phyloP scores from a whole-genome alignment of 208 protist genomes.

The Polymyxa betae region DNA sequence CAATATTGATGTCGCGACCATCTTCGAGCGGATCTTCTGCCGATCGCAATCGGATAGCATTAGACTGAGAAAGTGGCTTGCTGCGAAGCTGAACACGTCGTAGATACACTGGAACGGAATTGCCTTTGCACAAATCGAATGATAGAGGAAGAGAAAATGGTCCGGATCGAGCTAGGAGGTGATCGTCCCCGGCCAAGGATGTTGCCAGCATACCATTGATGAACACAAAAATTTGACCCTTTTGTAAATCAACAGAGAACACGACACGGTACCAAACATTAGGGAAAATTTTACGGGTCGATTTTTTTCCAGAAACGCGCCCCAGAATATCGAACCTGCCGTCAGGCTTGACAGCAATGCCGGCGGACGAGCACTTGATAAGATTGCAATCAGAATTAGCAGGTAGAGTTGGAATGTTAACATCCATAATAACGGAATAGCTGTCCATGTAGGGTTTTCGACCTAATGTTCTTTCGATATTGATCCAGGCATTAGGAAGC shows the following conservation, averaged over 20 bases:
- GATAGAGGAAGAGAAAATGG: conserved; percentile 7
- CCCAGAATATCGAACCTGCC: background rate
- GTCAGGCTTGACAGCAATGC: background rate
- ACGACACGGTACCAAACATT: conserved; percentile 33
- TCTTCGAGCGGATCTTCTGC: conserved; percentile 37
- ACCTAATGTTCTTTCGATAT: background rate
- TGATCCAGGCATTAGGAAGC: background rate
- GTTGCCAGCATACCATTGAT: conserved; percentile 41
- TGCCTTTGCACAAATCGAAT: background rate
- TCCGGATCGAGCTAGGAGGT: background rate
- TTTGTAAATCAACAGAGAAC: conserved; percentile 25
- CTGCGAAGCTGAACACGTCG: conserved; percentile 23
- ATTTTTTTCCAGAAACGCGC: background rate
- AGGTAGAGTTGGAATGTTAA: conserved; percentile 15
- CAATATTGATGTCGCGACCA: conserved; percentile 28
- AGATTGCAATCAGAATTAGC: background rate
- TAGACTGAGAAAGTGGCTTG: conserved; percentile 20
- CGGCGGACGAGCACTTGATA: background rate
- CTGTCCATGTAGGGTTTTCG: conserved; percentile 46
- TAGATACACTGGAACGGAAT: background rate
- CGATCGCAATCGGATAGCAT: conserved; percentile 37
- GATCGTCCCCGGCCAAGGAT: conserved; percentile 2
- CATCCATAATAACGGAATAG: conserved; percentile 58
- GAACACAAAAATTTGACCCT: conserved; percentile 43
- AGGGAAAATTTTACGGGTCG: background rate